Conservation (phyloP, 805 yeast genomes). For the Yarrowia divulgata region DNA sequence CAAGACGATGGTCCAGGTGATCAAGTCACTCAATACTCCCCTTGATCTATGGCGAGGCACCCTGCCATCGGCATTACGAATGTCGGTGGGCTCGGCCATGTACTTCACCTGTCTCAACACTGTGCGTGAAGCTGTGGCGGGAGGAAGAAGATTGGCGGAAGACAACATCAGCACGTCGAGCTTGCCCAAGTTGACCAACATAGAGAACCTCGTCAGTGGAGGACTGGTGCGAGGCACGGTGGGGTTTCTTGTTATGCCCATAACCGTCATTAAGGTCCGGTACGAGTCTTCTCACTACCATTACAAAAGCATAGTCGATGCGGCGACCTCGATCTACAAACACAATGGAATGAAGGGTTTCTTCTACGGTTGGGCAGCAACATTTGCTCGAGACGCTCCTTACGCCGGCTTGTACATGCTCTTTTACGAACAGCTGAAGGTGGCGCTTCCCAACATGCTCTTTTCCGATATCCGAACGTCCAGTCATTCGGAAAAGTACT, state of each 20-base stretch:
- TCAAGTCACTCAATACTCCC: constrained; percentile 44
- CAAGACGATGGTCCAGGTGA: constrained; percentile 43
- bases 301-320: constrained; percentile 69
- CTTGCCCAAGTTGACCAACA: constrained; percentile 74
- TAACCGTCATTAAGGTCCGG: constrained; percentile 87
- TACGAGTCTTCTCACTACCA: constrained; percentile 82
- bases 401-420: constrained; percentile 93
- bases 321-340: constrained; percentile 62
- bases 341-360: constrained; percentile 70
- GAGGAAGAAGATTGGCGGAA: constrained; percentile 13
- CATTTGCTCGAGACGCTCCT: constrained; percentile 90
- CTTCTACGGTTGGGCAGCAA: constrained; percentile 86
- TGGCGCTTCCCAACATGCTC: constrained; percentile 50
- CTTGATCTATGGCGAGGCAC: constrained; percentile 90
- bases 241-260: constrained; percentile 92
- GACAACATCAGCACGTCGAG: constrained; percentile 41
- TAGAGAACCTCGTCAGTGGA: constrained; percentile 78
- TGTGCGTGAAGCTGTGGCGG: constrained; percentile 61
- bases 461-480: constrained; percentile 43
- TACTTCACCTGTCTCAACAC: constrained; percentile 77
- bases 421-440: constrained; percentile 79
- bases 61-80: constrained; percentile 85
- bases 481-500: constrained; percentile 38
- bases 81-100: constrained; percentile 88
- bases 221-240: constrained; percentile 79